phyloP scores from a whole-genome alignment of 768 basidiomycete species.

The Amanita molliuscula region DNA sequence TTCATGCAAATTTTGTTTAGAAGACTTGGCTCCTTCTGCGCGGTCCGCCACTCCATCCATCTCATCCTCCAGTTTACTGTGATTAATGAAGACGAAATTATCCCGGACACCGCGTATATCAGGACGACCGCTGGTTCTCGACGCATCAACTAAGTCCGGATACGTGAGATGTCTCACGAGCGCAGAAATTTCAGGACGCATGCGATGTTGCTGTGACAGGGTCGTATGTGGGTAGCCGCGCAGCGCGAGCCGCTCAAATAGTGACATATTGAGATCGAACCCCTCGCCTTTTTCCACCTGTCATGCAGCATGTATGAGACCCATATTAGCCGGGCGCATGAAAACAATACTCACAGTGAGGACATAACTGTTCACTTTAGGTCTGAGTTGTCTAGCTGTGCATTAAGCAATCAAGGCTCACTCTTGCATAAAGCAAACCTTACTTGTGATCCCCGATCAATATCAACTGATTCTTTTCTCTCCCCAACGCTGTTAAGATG shows the following conservation, averaged over 20 bases:
- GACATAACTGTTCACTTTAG: slow-evolving; percentile 56
- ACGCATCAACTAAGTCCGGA: slow-evolving; percentile 49
- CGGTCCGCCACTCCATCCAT: slow-evolving; percentile 28
- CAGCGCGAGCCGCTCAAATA: slow-evolving; percentile 60
- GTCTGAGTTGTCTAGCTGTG: slow-evolving; percentile 49
- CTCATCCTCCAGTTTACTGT: slow-evolving; percentile 44
- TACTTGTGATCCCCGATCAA: slow-evolving; percentile 71
- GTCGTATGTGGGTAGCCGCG: slow-evolving; percentile 52
- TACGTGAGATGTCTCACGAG: slow-evolving; percentile 56
- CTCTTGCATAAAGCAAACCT: slow-evolving; percentile 11
- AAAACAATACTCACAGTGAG: slow-evolving; percentile 32
- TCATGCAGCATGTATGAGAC: neutral
- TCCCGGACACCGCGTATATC: slow-evolving; percentile 43
- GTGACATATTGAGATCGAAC: slow-evolving; percentile 53
- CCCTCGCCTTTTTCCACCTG: slow-evolving; percentile 49
- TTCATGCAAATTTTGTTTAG: slow-evolving; percentile 55
- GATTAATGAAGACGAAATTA: slow-evolving; percentile 54
- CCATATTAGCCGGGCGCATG: too few relatives aligned
- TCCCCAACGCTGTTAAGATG: slow-evolving; percentile 44
- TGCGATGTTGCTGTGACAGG: slow-evolving; percentile 52
- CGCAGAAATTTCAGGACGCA: slow-evolving; percentile 64
- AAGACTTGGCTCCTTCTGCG: slow-evolving; percentile 37
- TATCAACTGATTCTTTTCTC: slow-evolving; percentile 39
- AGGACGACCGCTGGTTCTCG: slow-evolving; percentile 36
- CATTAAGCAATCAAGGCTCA: neutral